These are phyloP conservation scores for Phytopythium aichiense DNA, from an alignment of 352 stramenopile species.

Conservation along the genomic window DNA sequence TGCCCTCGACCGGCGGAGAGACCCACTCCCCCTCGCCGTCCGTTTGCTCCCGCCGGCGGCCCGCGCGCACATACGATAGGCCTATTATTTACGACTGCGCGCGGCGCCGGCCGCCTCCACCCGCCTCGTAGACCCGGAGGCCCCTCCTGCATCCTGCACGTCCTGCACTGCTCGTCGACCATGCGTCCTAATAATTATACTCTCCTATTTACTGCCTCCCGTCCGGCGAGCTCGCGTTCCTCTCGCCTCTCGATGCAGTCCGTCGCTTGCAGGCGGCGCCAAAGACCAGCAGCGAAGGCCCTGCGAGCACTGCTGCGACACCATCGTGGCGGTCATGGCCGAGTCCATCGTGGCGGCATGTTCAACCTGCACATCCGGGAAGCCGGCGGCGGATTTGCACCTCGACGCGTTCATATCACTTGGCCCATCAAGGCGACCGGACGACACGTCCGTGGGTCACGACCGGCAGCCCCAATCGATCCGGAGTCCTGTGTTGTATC, in stretches of 20 bases:
- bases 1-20: conserved; percentile 2
- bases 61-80: conserved; percentile 1
- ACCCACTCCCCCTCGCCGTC: not conserved
- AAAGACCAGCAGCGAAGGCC: not conserved
- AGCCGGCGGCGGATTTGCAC: too few species aligned
- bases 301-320: too few species aligned
- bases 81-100: conserved; percentile 5
- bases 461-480: too few species aligned
- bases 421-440: too few species aligned
- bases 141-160: not conserved
- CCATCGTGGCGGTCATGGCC: too few species aligned
- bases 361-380: conserved; percentile 1
- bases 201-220: conserved; percentile 2
- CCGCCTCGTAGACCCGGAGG: not conserved
- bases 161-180: not conserved
- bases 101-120: not conserved
- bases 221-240: not conserved
- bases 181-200: conserved; percentile 4
- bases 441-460: too few species aligned
- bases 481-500: too few species aligned
- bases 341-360: too few species aligned
- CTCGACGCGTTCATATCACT: too few species aligned
- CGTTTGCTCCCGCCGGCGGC: not conserved
- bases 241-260: too few species aligned
- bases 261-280: not conserved